A percentile compares a stretch with the other conserved stretches of the same genome.
Conservation (phyloP, 495 filamentous ascomycete species). For the Achaetomiella virescens region DNA sequence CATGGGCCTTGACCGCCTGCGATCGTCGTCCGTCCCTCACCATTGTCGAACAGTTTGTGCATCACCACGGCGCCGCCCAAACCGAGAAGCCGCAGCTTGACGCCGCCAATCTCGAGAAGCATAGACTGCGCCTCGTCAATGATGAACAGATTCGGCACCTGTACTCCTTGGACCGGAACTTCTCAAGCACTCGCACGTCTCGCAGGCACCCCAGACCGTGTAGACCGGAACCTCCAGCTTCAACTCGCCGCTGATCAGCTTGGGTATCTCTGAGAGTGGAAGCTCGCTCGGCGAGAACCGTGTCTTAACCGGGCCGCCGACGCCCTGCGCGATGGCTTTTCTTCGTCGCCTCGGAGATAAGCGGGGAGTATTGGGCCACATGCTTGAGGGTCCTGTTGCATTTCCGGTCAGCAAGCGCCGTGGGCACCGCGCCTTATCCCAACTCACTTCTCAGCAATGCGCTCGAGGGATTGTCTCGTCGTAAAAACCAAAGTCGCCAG, state of each 20-base stretch:
- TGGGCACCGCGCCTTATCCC: neutral
- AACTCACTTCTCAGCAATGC: constrained; percentile 96
- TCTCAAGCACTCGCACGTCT: constrained; percentile 98
- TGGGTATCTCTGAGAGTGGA: constrained; percentile 90
- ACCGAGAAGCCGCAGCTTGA: constrained; percentile 91
- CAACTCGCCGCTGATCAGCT: constrained; percentile 79
- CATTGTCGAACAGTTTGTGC: constrained; percentile 99
- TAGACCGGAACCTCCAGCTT: constrained; percentile 95
- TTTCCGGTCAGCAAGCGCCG: constrained; percentile 16
- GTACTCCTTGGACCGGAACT: constrained; percentile 96
- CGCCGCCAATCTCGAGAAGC: constrained; percentile 86
- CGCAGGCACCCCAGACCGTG: constrained; percentile 98
- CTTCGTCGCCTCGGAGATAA: constrained; percentile 82
- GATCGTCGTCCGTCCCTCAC: constrained; percentile 95
- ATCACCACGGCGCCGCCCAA: constrained; percentile 96
- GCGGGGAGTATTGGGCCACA: constrained; percentile 95
- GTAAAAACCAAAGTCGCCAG: constrained; percentile 99
- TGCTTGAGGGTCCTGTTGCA: constrained; percentile 82
- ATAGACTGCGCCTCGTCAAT: constrained; percentile 97
- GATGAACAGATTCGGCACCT: constrained; percentile 94
- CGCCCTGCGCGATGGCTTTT: constrained; percentile 63
- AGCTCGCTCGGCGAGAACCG: constrained; percentile 72
- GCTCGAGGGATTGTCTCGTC: constrained; percentile 90
- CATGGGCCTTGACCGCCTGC: constrained; percentile 97
- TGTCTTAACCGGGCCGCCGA: constrained; percentile 65